phyloP scores from a whole-genome alignment of 495 filamentous ascomycete species.

The Neurospora hispaniola region DNA sequence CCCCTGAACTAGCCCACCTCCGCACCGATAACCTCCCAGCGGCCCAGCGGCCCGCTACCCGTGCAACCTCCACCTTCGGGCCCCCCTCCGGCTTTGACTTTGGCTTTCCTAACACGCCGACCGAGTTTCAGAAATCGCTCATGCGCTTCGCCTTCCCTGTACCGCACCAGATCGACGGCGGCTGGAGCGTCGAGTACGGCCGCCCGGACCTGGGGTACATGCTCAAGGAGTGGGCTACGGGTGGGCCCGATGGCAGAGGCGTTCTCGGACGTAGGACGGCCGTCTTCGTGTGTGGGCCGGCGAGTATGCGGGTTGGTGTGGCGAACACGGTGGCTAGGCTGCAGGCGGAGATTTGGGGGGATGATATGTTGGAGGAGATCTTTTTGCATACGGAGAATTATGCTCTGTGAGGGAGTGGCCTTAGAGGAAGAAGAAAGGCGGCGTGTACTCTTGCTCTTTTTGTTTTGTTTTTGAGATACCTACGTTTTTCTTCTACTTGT shows the following conservation, averaged over 20 bases:
- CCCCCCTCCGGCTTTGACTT: constrained; percentile 55
- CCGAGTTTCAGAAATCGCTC: constrained; percentile 68
- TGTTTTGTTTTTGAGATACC: background rate
- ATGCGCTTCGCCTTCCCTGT: constrained; percentile 77
- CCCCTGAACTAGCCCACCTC: constrained; percentile 42
- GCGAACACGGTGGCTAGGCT: constrained; percentile 70
- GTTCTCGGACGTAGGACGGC: constrained; percentile 76
- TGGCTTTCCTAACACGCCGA: constrained; percentile 64
- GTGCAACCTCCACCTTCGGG: constrained; percentile 34
- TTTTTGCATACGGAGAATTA: constrained; percentile 95
- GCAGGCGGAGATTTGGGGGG: constrained; percentile 71
- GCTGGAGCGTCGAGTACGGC: constrained; percentile 89
- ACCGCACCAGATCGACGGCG: constrained; percentile 57
- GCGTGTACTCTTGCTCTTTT: background rate
- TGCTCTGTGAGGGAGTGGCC: constrained; percentile 44
- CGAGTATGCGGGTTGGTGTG: constrained; percentile 77
- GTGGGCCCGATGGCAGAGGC: constrained; percentile 43
- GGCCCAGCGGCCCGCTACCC: constrained; percentile 8
- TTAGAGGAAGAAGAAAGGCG: background rate
- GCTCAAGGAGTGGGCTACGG: constrained; percentile 63
- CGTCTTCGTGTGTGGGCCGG: constrained; percentile 88
- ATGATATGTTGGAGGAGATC: constrained; percentile 73
- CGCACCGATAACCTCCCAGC: constrained; percentile 32
- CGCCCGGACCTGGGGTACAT: constrained; percentile 78
- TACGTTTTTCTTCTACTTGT: background rate